Conservation (phyloP, 2,329 filamentous ascomycete species). For the Samsoniella hepiali region DNA sequence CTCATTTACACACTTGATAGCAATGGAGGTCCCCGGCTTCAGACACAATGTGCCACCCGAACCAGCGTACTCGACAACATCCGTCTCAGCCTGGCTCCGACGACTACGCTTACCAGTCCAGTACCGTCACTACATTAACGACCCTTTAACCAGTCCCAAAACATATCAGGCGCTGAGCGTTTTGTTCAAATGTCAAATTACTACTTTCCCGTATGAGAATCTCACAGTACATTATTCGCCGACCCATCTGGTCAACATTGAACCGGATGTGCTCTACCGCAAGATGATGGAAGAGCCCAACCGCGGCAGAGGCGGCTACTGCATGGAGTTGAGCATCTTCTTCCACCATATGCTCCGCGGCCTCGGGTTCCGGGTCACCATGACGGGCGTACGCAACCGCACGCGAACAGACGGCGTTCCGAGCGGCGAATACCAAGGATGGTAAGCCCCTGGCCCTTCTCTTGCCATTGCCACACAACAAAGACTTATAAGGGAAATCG, state of each 20-base stretch:
- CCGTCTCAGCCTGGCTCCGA: slow-evolving; percentile 3
- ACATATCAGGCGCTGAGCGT: background rate
- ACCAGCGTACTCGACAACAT: background rate
- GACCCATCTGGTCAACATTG: slow-evolving; percentile 38
- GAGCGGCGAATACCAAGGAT: slow-evolving; percentile 43
- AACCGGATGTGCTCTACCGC: slow-evolving; percentile 43
- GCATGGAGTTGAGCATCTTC: slow-evolving; percentile 56
- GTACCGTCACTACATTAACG: background rate
- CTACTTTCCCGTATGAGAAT: slow-evolving; percentile 53
- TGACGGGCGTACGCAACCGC: slow-evolving; percentile 51
- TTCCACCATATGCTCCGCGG: slow-evolving; percentile 51
- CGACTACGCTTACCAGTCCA: background rate
- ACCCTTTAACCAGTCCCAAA: background rate
- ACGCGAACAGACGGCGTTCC: slow-evolving; percentile 39
- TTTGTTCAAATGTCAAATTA: background rate
- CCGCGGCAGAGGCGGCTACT: slow-evolving; percentile 54
- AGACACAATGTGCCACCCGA: background rate
- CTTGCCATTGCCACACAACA: background rate
- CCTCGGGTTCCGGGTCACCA: slow-evolving; percentile 52
- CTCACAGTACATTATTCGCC: slow-evolving; percentile 51
- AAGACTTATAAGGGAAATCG: no score
- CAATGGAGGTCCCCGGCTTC: background rate
- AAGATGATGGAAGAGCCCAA: slow-evolving; percentile 44
- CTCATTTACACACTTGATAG: background rate
- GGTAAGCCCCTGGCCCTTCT: slow-evolving; percentile 31